Base-by-base conservation (phyloP, 208 protist species). In the Trypanosoma grayi region DNA sequence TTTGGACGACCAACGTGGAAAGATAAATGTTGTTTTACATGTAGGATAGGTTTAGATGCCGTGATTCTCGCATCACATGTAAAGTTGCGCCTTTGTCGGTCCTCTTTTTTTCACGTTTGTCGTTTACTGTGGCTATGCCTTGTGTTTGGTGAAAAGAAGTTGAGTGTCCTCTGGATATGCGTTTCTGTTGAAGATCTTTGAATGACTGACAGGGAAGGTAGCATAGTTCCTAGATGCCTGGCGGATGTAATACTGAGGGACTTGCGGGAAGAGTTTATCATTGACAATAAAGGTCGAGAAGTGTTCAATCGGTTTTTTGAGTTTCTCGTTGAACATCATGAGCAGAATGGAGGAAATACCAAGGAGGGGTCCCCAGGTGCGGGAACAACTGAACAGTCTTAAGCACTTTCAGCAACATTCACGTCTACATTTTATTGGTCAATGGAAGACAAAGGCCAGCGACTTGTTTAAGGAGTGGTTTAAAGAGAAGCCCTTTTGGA, bases 401-500 rank as follows among this genome's bases (percentile, higher is more conserved):
- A 56, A 76, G 18, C 70, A 93, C 44, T 98, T 92, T 68, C 79
- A 94, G 62, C 84, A 89, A 36, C 78, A 90, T 60, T 96, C 90
- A 2, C 73, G 95, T 2, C 79, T 98, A 10, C 91, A 98, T 56
- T 98, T 97, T 70, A 97, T 98, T 71, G 92, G 95, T 2, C 83
- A 92, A 33, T 98, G 90, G 90, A 90, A 83, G 59, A 94, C 79
- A 13, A 73, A 66, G 37, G 79, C 89, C 61, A 75, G 85, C 61
- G 81, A 93, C 47, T 46, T 74, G 60, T 81, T 94, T 50, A 62
- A 75, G 39, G 52, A 74, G 45, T 75, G 48, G 73, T 92, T 92
- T 55, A 22, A 34, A 51, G 71, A 60, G 31, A 77, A 93, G 47
- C 80, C 86, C 8, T 59, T 73, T 45, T 95, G 79, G 81, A 81